These are phyloP conservation scores for Cystobasidiopsis lactophilus DNA, from an alignment of 768 basidiomycete species.

Conservation along the genomic window DNA sequence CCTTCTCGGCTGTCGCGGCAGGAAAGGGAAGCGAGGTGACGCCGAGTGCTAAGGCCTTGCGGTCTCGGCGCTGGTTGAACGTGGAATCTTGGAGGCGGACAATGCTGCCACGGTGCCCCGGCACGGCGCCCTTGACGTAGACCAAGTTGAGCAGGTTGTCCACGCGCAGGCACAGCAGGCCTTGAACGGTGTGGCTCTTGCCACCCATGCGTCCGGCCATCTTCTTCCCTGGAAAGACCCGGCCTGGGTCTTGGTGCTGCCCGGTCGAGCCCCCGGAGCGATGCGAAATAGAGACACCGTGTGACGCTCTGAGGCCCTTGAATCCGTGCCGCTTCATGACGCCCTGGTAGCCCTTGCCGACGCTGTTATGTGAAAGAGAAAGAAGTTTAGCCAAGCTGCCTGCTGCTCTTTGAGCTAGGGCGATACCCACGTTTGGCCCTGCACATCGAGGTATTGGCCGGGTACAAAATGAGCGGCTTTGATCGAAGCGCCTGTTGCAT, in stretches of 20 bases:
- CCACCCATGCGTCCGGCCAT: constrained; percentile 91
- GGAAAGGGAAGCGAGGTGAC: constrained; percentile 77
- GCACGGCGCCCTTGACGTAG: constrained; percentile 75
- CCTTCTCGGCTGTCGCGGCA: constrained; percentile 60
- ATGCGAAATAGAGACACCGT: constrained; percentile 89
- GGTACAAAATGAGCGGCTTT: constrained; percentile 91
- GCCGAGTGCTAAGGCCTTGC: constrained; percentile 40
- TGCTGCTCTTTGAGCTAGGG: neutral
- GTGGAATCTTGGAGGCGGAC: constrained; percentile 72
- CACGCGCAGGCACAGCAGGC: constrained; percentile 67
- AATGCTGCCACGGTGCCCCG: constrained; percentile 70
- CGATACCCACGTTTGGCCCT: constrained; percentile 70
- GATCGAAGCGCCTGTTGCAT: constrained; percentile 48
- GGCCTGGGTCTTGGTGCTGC: constrained; percentile 88
- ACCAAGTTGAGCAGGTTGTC: constrained; percentile 69
- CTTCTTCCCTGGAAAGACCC: constrained; percentile 91
- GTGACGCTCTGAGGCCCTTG: constrained; percentile 70
- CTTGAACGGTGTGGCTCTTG: constrained; percentile 58
- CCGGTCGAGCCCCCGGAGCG: constrained; percentile 82
- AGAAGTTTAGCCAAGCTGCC: neutral
- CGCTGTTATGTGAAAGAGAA: constrained; percentile 31
- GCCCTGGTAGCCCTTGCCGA: constrained; percentile 93
- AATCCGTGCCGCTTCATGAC: constrained; percentile 93
- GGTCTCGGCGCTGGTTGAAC: constrained; percentile 25
- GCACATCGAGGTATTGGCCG: constrained; percentile 81